phyloP scores from a whole-genome alignment of 1,139 yeast species.

The Hyphopichia khmerensis region DNA sequence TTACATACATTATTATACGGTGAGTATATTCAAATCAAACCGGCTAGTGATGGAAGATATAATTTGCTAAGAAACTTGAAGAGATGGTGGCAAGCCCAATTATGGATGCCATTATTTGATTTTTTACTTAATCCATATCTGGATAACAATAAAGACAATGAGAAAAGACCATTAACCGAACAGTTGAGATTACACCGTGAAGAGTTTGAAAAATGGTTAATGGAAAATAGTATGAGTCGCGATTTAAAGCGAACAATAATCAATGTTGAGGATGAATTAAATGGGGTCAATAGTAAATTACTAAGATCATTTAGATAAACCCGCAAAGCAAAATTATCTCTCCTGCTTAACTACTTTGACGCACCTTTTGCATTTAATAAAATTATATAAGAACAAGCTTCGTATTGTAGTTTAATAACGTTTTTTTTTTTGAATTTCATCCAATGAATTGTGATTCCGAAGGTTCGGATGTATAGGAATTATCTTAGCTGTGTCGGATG shows the following conservation, averaged over 20 bases:
- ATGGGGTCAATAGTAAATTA: constrained; percentile 12
- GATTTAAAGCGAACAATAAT: constrained; percentile 16
- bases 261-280: constrained; percentile 22
- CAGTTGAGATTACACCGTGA: constrained; percentile 35
- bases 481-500: too few species aligned
- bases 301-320: not conserved
- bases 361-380: too few species aligned
- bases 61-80: constrained; percentile 50
- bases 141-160: constrained; percentile 1
- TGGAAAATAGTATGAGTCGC: constrained; percentile 16
- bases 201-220: constrained; percentile 47
- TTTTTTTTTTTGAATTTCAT: too few species aligned
- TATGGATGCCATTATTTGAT: constrained; percentile 73
- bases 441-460: too few species aligned
- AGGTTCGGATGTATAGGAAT: too few species aligned
- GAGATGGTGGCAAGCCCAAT: constrained; percentile 71
- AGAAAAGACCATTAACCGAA: constrained; percentile 39
- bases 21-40: constrained; percentile 49
- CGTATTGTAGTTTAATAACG: too few species aligned
- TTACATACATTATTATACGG: constrained; percentile 76
- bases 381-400: too few species aligned
- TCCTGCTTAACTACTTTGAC: too few species aligned
- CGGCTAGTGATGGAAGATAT: constrained; percentile 22
- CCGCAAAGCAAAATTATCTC: not conserved
- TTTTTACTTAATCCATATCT: constrained; percentile 59